Base-by-base conservation (phyloP, 495 filamentous ascomycete genomes). In the Parachaetomium inaequale region DNA sequence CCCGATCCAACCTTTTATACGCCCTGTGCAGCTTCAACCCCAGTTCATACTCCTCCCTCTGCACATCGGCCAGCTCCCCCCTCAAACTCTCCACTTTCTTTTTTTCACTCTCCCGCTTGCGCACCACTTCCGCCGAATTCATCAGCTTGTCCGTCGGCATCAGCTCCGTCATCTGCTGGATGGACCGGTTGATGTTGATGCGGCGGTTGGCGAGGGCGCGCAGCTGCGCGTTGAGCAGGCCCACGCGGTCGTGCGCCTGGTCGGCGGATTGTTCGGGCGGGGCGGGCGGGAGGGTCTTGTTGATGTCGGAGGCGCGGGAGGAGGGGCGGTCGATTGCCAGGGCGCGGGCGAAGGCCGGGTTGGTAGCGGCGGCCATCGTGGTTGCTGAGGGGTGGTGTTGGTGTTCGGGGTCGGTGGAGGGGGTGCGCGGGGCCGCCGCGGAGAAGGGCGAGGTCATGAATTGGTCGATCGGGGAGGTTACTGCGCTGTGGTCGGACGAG, bases 21-120 rank as follows among this genome's bases (percentile, higher is more conserved):
- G 90, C 89, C 52, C 92, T 75, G 69, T 93, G 85, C 45, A 96
- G 72, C 76, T 86, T 90, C 67, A 98, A 70, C 11, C 93, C 93
- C 42, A 93, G 78, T 63, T 96, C 93, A 69, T 96, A 91, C 69
- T 92, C 86, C 74, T 94, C 86, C 61, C 85, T 80, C 75, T 85
- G 82, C 26, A 96, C 84, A 55, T 95, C 91, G 8, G 87, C 87
- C 40, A 95, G 80, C 72, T 95, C 91, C 60, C 76, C 78, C 45
- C 85, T 80, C n/a, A 95, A 76, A 36, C 76, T 79, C 65, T 87
- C 84, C 3, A 95, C 82, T 63, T 86, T 90, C 63, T 76, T 81
- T 74, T 91, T 92, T 68, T 92, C 87, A 42, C 82, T 80, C 28
- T 90, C 82, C 63, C 87, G 75, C 66, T 79, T 79, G 42, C 72